phyloP scores from a whole-genome alignment of 441 rosid genomes.

The Adansonia madagascariensis region DNA sequence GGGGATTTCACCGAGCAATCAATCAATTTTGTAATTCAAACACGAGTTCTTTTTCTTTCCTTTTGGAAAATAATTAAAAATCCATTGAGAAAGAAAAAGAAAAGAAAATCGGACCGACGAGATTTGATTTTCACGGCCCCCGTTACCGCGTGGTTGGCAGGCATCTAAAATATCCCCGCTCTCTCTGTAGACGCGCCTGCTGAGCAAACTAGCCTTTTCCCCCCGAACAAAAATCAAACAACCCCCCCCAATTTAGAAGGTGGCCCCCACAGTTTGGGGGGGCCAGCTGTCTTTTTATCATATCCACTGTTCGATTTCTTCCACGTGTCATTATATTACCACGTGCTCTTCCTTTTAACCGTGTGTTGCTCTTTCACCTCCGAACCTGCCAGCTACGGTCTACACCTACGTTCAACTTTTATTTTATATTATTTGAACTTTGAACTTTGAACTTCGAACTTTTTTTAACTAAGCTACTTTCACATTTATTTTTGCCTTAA shows the following conservation, averaged over 20 bases:
- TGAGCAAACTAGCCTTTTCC: constrained; percentile 1
- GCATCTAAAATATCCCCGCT: not conserved
- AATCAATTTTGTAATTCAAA: no score
- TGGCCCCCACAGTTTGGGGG: not conserved
- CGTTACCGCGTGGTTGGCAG: not conserved
- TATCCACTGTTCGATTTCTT: constrained; percentile 18
- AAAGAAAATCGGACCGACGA: not conserved
- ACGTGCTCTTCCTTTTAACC: not conserved
- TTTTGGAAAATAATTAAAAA: not conserved
- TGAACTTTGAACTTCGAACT: not conserved
- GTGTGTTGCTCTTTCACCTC: constrained; percentile 1
- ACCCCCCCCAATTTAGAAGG: not conserved
- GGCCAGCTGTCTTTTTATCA: constrained; percentile 21
- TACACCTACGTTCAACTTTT: constrained; percentile 17
- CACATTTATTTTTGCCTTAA: not conserved
- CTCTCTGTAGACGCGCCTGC: constrained; percentile 20
- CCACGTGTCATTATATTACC: not conserved
- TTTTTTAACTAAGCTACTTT: not conserved
- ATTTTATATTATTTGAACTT: not conserved
- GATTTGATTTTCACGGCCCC: not conserved
- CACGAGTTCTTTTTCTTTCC: no score
- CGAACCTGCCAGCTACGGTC: constrained; percentile 23
- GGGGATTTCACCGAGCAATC: no score
- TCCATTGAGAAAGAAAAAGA: not conserved
- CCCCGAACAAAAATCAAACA: not conserved